These are phyloP conservation scores for Arxiozyma slooffiae DNA, from an alignment of 1,139 yeast species.

Conservation along the genomic window DNA sequence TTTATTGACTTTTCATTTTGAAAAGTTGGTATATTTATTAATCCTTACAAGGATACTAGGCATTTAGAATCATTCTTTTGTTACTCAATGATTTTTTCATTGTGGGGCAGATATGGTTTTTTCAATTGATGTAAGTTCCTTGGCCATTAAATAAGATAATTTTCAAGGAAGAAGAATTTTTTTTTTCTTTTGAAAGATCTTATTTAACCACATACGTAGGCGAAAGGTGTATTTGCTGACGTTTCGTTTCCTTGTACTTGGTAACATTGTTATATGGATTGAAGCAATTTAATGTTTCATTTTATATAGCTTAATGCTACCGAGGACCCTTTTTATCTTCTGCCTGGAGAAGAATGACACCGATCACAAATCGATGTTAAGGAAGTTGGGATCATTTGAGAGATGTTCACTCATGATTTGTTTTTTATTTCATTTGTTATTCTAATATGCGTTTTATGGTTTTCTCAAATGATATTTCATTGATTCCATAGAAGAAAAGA, in stretches of 20 bases:
- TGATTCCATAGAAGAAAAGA: constrained; percentile 1
- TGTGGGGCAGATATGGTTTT: constrained; percentile 3
- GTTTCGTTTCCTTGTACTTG: constrained; percentile 27
- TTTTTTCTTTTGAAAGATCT: background rate
- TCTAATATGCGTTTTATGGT: constrained; percentile 3
- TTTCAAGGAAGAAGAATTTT: background rate
- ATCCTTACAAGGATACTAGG: constrained; percentile 24
- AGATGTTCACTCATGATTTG: background rate
- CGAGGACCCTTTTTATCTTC: constrained; percentile 28
- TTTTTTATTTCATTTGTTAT: background rate
- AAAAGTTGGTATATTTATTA: background rate
- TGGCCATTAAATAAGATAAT: constrained; percentile 11
- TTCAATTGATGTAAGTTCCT: constrained; percentile 28
- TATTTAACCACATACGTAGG: constrained; percentile 35
- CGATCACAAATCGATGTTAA: constrained; percentile 32
- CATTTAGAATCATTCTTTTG: constrained; percentile 14
- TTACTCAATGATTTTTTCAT: constrained; percentile 3
- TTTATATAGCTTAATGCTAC: constrained; percentile 1
- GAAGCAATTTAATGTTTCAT: background rate
- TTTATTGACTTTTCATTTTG: background rate
- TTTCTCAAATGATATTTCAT: background rate
- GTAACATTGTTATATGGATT: background rate
- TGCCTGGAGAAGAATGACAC: constrained; percentile 33
- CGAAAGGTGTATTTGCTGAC: constrained; percentile 46
- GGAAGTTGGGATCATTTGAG: constrained; percentile 23